A percentile compares a stretch with the other conserved stretches of the same genome.
Evolutionary conservation across 1,139 yeast species (phyloP).

Genomic region (Kazachstania sp.): DNA sequence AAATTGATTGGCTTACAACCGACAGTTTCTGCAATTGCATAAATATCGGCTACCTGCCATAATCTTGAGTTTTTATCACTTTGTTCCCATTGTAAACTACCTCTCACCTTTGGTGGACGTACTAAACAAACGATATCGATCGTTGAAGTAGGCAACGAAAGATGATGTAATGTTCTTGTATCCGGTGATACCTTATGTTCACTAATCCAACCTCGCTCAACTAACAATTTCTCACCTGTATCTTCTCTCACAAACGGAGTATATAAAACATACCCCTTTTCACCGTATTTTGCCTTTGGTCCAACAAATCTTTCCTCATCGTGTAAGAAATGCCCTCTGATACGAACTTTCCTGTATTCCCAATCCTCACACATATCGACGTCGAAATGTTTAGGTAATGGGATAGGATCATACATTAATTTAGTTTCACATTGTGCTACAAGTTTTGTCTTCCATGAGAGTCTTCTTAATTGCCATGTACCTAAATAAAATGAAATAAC

Average conservation of each 20-base stretch:
- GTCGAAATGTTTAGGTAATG: constrained; percentile 53
- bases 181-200: constrained; percentile 64
- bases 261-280: constrained; percentile 67
- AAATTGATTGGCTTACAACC: constrained; percentile 66
- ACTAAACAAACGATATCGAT: constrained; percentile 68
- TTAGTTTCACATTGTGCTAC: constrained; percentile 78
- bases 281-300: constrained; percentile 71
- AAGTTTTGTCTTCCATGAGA: constrained; percentile 81
- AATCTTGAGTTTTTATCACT: constrained; percentile 52
- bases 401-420: constrained; percentile 62
- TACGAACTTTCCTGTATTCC: constrained; percentile 68
- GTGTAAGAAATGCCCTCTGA: constrained; percentile 74
- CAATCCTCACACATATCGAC: constrained; percentile 45
- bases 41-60: constrained; percentile 68
- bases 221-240: constrained; percentile 63
- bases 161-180: constrained; percentile 51
- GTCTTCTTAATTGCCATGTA: constrained; percentile 83
- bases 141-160: constrained; percentile 65
- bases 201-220: constrained; percentile 90
- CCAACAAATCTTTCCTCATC: constrained; percentile 87
- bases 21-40: constrained; percentile 57
- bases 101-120: constrained; percentile 61
- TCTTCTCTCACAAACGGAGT: constrained; percentile 73
- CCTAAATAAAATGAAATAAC: constrained; percentile 78
- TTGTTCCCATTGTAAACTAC: constrained; percentile 70